phyloP scores from a whole-genome alignment of 2,329 filamentous ascomycete species.

The Alternaria tenuissima region DNA sequence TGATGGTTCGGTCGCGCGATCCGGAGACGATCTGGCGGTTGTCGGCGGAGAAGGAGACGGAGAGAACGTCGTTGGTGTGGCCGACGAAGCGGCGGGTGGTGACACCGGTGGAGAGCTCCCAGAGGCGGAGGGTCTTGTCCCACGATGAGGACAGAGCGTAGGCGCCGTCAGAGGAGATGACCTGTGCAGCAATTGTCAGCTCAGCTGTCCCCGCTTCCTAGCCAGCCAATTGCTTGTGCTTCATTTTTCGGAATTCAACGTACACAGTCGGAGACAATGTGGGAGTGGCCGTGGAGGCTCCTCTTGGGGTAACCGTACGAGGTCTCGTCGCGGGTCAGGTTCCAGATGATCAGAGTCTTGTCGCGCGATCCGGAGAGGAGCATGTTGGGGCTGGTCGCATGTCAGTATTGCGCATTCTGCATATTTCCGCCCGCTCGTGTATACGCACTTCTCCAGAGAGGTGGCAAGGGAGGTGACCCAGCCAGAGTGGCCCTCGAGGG shows the following conservation, averaged over 20 bases:
- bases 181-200: conserved; percentile 63
- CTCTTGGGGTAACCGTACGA: conserved; percentile 99
- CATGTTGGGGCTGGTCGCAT: conserved; percentile 86
- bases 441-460: conserved; percentile 89
- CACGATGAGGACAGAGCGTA: conserved; percentile 98
- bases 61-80: conserved; percentile 99
- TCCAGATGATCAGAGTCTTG: conserved; percentile 99
- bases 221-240: conserved; percentile 36
- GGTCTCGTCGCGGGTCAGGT: conserved; percentile 97
- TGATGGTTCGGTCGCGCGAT: conserved; percentile 98
- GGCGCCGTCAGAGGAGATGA: conserved; percentile 99
- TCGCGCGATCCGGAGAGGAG: conserved; percentile 96
- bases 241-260: conserved; percentile 54
- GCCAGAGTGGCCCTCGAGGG: conserved; percentile 98
- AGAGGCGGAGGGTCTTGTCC: conserved; percentile 99
- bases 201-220: conserved; percentile 33
- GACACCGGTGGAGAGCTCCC: conserved; percentile 96
- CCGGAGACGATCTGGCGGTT: conserved; percentile 99
- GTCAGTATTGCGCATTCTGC: conserved; percentile 44
- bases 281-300: conserved; percentile 97
- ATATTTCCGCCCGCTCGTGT: neutral
- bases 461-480: conserved; percentile 99
- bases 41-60: conserved; percentile 99
- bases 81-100: conserved; percentile 99
- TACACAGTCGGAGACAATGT: conserved; percentile 99